Conservation (phyloP, 306 rosid genomes). For the Ziziphus jujuba region DNA sequence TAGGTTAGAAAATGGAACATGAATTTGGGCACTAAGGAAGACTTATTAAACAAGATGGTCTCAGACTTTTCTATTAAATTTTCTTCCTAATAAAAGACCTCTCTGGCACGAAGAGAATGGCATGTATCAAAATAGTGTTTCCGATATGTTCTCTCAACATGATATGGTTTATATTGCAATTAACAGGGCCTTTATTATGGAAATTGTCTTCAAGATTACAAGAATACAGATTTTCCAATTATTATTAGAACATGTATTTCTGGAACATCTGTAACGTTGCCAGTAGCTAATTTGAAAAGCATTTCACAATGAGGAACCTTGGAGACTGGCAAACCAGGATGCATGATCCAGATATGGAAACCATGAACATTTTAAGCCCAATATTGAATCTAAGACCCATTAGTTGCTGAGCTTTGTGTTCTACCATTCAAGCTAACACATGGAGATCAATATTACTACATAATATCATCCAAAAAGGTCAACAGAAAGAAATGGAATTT, state of each 20-base stretch:
- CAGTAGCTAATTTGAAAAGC: too few relatives aligned
- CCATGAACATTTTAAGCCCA: neutral
- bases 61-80: neutral
- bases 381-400: constrained; percentile 2
- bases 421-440: neutral
- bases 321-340: constrained; percentile 1
- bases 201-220: neutral
- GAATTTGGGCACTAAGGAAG: neutral
- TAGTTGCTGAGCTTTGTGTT: neutral
- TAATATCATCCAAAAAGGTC: neutral
- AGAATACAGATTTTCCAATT: neutral
- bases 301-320: too few relatives aligned
- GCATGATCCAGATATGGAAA: neutral
- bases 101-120: neutral
- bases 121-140: neutral
- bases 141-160: neutral
- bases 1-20: neutral
- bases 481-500: neutral
- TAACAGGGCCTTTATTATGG: neutral
- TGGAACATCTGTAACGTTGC: neutral
- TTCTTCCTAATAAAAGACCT: neutral
- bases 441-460: neutral
- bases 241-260: neutral
- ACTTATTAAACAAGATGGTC: neutral
- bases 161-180: neutral